A percentile compares a stretch with the other conserved stretches of the same genome.
These are phyloP conservation scores for Saturnispora kantuleensis DNA, from an alignment of 805 yeast genomes.

Conservation along the genomic window DNA sequence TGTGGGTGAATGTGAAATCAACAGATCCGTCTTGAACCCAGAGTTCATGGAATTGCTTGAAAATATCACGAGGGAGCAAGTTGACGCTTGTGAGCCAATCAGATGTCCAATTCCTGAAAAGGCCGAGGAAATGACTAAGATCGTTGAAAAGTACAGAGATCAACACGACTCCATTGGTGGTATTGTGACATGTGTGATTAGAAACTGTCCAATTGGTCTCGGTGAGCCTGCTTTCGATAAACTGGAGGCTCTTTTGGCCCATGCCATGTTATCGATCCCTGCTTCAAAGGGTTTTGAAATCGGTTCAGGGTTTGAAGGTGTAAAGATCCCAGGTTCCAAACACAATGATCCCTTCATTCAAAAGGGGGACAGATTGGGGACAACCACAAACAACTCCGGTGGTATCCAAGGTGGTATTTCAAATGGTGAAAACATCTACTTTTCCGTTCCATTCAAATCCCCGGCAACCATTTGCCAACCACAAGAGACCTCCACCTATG, in stretches of 20 bases:
- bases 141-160: constrained; percentile 80
- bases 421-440: constrained; percentile 91
- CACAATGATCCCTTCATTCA: constrained; percentile 87
- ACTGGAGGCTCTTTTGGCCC: constrained; percentile 89
- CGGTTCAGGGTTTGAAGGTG: constrained; percentile 93
- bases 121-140: constrained; percentile 72
- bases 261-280: constrained; percentile 95
- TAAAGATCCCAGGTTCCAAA: constrained; percentile 80
- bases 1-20: constrained; percentile 73
- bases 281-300: constrained; percentile 98
- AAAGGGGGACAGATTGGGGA: constrained; percentile 55
- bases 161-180: constrained; percentile 93
- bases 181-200: constrained; percentile 91
- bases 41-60: constrained; percentile 58
- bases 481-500: constrained; percentile 81
- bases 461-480: constrained; percentile 96
- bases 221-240: constrained; percentile 98
- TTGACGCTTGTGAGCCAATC: constrained; percentile 81
- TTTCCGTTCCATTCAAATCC: constrained; percentile 93
- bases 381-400: constrained; percentile 86
- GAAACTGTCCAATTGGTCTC: constrained; percentile 90
- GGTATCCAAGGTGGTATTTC: constrained; percentile 98
- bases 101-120: constrained; percentile 80
- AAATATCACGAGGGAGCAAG: constrained; percentile 77
- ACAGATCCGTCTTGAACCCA: constrained; percentile 57